Base-by-base conservation (phyloP, 2,329 filamentous ascomycete species). In the Ophiostoma montium region DNA sequence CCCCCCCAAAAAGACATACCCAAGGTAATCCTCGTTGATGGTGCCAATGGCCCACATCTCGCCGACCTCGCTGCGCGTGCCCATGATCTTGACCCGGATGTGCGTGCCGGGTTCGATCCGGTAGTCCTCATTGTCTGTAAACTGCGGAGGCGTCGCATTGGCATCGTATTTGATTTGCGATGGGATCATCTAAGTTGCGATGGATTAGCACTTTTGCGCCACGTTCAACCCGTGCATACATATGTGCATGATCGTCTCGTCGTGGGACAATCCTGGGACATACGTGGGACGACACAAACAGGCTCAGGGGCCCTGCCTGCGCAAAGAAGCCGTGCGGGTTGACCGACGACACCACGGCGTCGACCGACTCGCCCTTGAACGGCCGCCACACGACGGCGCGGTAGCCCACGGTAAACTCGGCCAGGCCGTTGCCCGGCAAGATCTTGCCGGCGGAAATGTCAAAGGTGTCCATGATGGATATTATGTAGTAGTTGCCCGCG, bases 341-440 rank as follows among this genome's bases (percentile, higher is more conserved):
- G 58, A 96, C 87, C 23, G 84, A 90, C 56, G 82, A 85, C 52
- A 96, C 90, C 57, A 95, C 82, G 38, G 88, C 90, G 72, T 98
- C 92, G 60, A 96, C 92, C 65, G 92, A 94, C 74, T 98, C 92
- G 61, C 92, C 90, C 67, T 92, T 90, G 73, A 96, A 98, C 11
- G 92, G 92, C 61, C 90, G 80, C 90, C 90, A 98, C 51, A 98
- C 87, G 52, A 98, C 90, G 48, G 92, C 92, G 53, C 89, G 86
- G 64, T 95, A 98, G 59, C 85, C 81, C 44, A 98, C 88, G 0
- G 86, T 94, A 63, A 95, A 98, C 66, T 95, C 87, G 18, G 92
- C 90, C 57, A 94, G 75, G 10, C 89, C 92, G 54, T 84, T 94
- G 9, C 90, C 86, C 3, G 92, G 90, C 50, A 95, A 76, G 54